phyloP scores from a whole-genome alignment of 352 stramenopile genomes.

The Elongisporangium anandrum region DNA sequence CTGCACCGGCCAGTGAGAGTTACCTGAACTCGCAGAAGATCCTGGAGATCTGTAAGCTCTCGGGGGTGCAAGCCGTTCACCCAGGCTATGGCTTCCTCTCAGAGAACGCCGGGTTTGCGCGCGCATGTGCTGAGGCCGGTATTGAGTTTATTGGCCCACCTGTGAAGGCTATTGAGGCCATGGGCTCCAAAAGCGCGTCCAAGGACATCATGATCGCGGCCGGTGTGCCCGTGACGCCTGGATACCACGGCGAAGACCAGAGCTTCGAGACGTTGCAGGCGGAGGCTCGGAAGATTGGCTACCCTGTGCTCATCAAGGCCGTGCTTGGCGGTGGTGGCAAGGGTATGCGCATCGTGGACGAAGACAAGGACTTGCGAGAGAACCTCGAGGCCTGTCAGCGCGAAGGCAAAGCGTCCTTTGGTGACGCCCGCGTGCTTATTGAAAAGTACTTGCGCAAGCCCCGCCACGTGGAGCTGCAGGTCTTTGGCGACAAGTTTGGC shows the following conservation, averaged over 20 bases:
- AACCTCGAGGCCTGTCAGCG: conserved; percentile 82
- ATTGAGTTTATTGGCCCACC: conserved; percentile 91
- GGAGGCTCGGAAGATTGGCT: conserved; percentile 87
- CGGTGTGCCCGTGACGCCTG: conserved; percentile 83
- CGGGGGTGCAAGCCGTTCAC: conserved; percentile 80
- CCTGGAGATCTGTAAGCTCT: conserved; percentile 54
- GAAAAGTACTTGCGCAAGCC: conserved; percentile 90
- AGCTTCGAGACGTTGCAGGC: conserved; percentile 61
- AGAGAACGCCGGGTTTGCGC: conserved; percentile 81
- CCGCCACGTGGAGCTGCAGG: conserved; percentile 91
- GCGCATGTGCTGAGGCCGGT: conserved; percentile 56
- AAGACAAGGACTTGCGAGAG: conserved; percentile 77
- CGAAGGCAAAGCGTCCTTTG: conserved; percentile 87
- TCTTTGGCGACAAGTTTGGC: conserved; percentile 90
- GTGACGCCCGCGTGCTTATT: conserved; percentile 87
- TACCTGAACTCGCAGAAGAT: conserved; percentile 81
- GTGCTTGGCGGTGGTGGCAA: conserved; percentile 88
- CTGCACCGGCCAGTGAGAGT: conserved; percentile 61
- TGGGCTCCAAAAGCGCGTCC: conserved; percentile 91
- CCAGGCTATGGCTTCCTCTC: conserved; percentile 90
- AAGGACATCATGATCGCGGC: conserved; percentile 91
- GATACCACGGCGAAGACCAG: conserved; percentile 91
- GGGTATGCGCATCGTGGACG: conserved; percentile 89
- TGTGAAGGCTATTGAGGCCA: conserved; percentile 81
- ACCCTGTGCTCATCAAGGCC: conserved; percentile 92